Base-by-base conservation (phyloP, 257 asterid species). In the Salvia splendens region DNA sequence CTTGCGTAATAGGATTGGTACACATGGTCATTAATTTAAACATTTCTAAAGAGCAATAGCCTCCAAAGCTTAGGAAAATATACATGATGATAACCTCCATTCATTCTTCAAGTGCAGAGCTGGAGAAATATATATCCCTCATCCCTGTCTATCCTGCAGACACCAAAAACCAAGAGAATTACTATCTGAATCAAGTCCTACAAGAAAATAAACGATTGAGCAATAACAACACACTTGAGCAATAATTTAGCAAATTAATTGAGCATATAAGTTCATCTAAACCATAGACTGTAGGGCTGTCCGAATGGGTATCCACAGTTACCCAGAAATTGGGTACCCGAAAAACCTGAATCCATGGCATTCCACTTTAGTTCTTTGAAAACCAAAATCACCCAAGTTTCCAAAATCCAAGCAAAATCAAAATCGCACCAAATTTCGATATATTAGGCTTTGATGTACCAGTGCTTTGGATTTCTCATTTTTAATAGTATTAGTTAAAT, bases 31-130 rank as follows among this genome's bases (percentile, higher is more conserved):
- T 42, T 40, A 42, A 42, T 61, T 61, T 42, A 20, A 42, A 61
- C 65, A 60, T 60, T 38, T 32, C 40, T 16, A 15, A 15, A 53
- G 60, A 53, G 64, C 15, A 38, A 3, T 16, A 45, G 9, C 65
- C 20, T 24, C 33, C 24, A 62, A 6, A 45, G 41, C 28, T 62
- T 8, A 20, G 1, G 12, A 20, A 5, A 12, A 43, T 42, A 20
- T 43, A 42, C 41, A 61, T 24, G 16, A 43, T 14, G 54, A 62
- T 12, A 9, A 60, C 16, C 53, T 16, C 10, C 55, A 7, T 24
- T 43, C 67, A 28, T 12, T 61, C 53, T 61, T 61, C 53, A 20
- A 42, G 51, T 17, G 3, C 41, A 10, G 28, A 62, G 54, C 40
- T 45, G 28, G 42, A 41, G 12, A 41, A 11, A 38, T 15, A 16